Percentiles rank a stretch among this genome's conserved stretches.
Conservation (phyloP, 805 yeast genomes). For the Metschnikowia lochheadii region DNA sequence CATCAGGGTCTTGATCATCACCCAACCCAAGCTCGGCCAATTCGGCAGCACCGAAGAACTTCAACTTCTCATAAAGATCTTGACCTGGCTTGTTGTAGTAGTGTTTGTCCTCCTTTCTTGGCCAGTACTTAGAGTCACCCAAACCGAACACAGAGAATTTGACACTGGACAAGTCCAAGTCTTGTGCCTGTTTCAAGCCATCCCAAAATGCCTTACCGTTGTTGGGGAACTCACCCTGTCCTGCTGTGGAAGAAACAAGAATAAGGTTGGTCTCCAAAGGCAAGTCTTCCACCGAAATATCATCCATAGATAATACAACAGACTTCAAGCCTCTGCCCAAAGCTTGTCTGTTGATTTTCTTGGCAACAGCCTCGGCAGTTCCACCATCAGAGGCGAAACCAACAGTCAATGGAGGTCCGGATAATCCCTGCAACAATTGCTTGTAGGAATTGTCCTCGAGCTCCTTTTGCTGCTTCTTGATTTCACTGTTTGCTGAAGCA, state of each 20-base stretch:
- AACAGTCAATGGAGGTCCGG: constrained; percentile 87
- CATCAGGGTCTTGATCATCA: constrained; percentile 97
- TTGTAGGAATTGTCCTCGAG: constrained; percentile 76
- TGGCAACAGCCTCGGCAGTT: constrained; percentile 77
- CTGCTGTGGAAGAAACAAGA: constrained; percentile 70
- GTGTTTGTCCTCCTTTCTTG: constrained; percentile 90
- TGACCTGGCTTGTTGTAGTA: constrained; percentile 88
- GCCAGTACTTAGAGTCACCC: constrained; percentile 91
- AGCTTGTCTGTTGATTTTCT: constrained; percentile 73
- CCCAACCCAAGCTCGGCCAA: constrained; percentile 80
- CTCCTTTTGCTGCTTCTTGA: constrained; percentile 54
- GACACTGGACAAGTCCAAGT: constrained; percentile 57
- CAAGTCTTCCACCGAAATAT: constrained; percentile 66
- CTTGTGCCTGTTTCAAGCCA: constrained; percentile 54
- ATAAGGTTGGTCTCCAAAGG: constrained; percentile 66
- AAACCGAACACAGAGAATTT: constrained; percentile 66
- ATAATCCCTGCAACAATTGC: constrained; percentile 74
- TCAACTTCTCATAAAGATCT: constrained; percentile 64
- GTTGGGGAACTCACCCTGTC: constrained; percentile 85
- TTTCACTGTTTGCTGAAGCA: constrained; percentile 54
- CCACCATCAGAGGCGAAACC: constrained; percentile 93
- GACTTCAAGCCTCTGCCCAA: constrained; percentile 73
- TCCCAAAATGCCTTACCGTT: constrained; percentile 81
- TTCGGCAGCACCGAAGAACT: constrained; percentile 67
- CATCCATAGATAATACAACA: constrained; percentile 65